phyloP scores from a whole-genome alignment of 306 rosid genomes.

The Cyamopsis tetragonoloba region DNA sequence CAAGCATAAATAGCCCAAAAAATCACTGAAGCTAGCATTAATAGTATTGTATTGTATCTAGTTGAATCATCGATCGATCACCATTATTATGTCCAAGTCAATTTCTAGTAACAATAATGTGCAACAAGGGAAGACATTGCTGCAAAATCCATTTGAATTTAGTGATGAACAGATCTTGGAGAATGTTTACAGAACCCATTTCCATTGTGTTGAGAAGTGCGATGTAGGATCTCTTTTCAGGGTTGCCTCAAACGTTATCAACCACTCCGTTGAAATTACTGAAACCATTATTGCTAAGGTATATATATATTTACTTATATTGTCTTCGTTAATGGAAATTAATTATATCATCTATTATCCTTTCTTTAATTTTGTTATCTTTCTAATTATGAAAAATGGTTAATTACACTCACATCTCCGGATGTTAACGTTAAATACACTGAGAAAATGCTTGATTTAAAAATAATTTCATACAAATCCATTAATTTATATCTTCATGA shows the following conservation, averaged over 20 bases:
- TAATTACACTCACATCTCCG: no score
- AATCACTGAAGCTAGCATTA: neutral
- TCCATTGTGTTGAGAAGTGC: conserved; percentile 22
- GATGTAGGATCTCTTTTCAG: conserved; percentile 22
- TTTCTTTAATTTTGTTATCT: no score
- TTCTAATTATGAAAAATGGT: no score
- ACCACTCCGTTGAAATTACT: neutral
- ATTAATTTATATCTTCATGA: no score
- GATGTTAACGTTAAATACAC: no score
- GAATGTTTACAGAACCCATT: conserved; percentile 26
- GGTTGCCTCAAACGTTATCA: conserved; percentile 27
- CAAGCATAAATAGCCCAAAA: neutral
- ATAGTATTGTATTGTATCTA: neutral
- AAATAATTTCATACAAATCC: no score
- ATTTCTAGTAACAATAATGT: neutral
- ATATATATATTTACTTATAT: no score
- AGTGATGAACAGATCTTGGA: conserved; percentile 18
- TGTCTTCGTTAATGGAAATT: no score
- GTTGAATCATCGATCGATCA: neutral
- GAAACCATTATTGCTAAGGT: conserved; percentile 3
- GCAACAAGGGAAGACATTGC: conserved; percentile 3
- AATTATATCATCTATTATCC: no score
- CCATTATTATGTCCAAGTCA: conserved; percentile 6
- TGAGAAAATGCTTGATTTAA: no score
- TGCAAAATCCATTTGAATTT: conserved; percentile 20